Base-by-base conservation (phyloP, 2,329 filamentous ascomycete genomes). In the Cercospora zeina region DNA sequence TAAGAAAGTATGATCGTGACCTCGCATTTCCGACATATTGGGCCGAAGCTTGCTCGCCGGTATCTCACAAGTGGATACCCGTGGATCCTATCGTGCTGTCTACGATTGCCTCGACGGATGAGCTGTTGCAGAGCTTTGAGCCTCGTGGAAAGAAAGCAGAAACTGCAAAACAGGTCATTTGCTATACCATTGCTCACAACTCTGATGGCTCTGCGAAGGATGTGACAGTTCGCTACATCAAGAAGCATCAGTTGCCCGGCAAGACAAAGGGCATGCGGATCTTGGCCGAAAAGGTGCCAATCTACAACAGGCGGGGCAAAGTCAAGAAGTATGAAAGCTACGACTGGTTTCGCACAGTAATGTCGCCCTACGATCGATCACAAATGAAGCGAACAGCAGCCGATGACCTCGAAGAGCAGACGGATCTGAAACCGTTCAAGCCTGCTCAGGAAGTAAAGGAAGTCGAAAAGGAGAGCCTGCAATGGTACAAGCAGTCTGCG, bases 201-300 rank as follows among this genome's bases (percentile, higher is more conserved):
- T 77, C 85, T 2, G 93, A 97, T 72, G 91, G 90, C 1, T 93
- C 91, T 0, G 93, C 91, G 11, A 97, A 97, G 74, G 95, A 99
- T 73, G 89, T 99, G 14, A 99, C 95, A 0, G 87, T 95, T 10
- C 85, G 95, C 30, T 99, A 99, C 74, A 79, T 99, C 7, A 93
- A 89, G 70, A 86, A 88, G 21, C 89, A 89, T 61, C 83, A 89
- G 58, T 87, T 92, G 73, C 95, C 95, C 0, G 93, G 95, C 3
- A 89, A 92, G 68, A 96, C 93, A 0, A 97, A 96, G 73, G 91
- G 93, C 3, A 84, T 88, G 66, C 85, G 95, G 6, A 84, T 96
- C 73, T 85, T 89, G 0, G 74, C 87, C 1, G 91, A 96, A 69
- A 96, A 93, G 71, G 81, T 96, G 1, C 88, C 92, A 0, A 79